Base-by-base conservation (phyloP, 257 asterid genomes). In the Rehmannia glutinosa region DNA sequence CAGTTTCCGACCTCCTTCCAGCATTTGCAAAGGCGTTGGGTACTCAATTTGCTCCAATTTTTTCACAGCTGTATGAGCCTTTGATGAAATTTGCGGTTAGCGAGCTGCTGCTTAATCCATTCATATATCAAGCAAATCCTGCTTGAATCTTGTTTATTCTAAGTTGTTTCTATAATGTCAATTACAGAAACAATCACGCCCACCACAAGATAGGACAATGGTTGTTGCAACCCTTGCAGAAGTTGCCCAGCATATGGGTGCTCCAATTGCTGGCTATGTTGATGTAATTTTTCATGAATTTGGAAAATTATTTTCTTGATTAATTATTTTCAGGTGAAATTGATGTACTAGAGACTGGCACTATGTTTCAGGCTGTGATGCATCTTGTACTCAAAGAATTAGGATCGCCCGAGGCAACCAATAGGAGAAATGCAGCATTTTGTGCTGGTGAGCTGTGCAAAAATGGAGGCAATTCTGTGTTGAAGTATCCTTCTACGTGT, bases 201-300 rank as follows among this genome's bases (percentile, higher is more conserved):
- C 99, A 45, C 85, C 87, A 16, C 88, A 83, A 69, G 97, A 90
- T 73, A 86, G 96, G 82, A 93, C 99, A 46, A 93, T 93, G 99
- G 99, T 93, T 73, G 97, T 93, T 62, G 99, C 96, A 55, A 84
- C 95, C 78, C 91, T 94, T 73, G 99, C 99, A 66, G 97, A 94
- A 87, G 99, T 94, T 80, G 97, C 99, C 46, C 97, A 87, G 81
- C 86, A 91, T 80, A 91, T 94, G 96, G 97, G 97, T 68, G 86
- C 91, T 78, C 99, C 99, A 54, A 85, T 94, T 74, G 86, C 95
- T 55, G 89, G 82, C 71, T 94, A 88, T 77, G 76, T 86, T 50
- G 95, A 94, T 84, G 99, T 91, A 86, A 77, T 38, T 62, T 17
- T 47, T 67, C 11, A 57, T 30, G 41, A 69, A 8, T 49, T n/a